A percentile compares a stretch with the other conserved stretches of the same genome.
Evolutionary conservation across 257 asterid genomes (phyloP).

Genomic region (Jasminum sambac): DNA sequence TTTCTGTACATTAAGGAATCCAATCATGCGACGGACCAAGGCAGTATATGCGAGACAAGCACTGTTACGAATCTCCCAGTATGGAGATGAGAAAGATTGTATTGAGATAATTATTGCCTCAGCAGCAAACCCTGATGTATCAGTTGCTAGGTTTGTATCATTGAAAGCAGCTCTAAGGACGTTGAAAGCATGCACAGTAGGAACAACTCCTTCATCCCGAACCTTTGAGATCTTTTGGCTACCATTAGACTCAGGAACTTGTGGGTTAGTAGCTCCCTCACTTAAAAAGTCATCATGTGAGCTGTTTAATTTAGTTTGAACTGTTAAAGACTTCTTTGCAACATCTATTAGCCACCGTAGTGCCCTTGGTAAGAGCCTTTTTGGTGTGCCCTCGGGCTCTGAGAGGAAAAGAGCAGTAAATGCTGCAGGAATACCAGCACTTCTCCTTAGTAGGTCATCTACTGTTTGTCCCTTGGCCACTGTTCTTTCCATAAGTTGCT

Average conservation of each 20-base stretch:
- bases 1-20: slow-evolving; percentile 88
- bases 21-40: slow-evolving; percentile 93
- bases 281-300: slow-evolving; percentile 22
- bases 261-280: slow-evolving; percentile 27
- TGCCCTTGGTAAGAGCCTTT: slow-evolving; percentile 87
- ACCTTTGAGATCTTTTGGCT: slow-evolving; percentile 58
- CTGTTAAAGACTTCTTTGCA: slow-evolving; percentile 52
- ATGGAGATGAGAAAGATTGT: slow-evolving; percentile 85
- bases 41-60: slow-evolving; percentile 97
- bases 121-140: slow-evolving; percentile 88
- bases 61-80: slow-evolving; percentile 98
- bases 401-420: slow-evolving; percentile 91
- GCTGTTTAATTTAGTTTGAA: slow-evolving; percentile 41
- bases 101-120: slow-evolving; percentile 79
- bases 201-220: slow-evolving; percentile 95
- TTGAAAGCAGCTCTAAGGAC: slow-evolving; percentile 87
- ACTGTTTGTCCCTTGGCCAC: slow-evolving; percentile 91
- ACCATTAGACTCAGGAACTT: slow-evolving; percentile 34
- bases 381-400: slow-evolving; percentile 97
- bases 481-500: slow-evolving; percentile 88
- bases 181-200: slow-evolving; percentile 94
- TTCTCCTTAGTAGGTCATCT: slow-evolving; percentile 92
- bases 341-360: slow-evolving; percentile 76
- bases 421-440: slow-evolving; percentile 99
- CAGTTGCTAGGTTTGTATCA: slow-evolving; percentile 91